phyloP scores from a whole-genome alignment of 2,329 filamentous ascomycete species.

The Teratosphaeria pseudoeucalypti region DNA sequence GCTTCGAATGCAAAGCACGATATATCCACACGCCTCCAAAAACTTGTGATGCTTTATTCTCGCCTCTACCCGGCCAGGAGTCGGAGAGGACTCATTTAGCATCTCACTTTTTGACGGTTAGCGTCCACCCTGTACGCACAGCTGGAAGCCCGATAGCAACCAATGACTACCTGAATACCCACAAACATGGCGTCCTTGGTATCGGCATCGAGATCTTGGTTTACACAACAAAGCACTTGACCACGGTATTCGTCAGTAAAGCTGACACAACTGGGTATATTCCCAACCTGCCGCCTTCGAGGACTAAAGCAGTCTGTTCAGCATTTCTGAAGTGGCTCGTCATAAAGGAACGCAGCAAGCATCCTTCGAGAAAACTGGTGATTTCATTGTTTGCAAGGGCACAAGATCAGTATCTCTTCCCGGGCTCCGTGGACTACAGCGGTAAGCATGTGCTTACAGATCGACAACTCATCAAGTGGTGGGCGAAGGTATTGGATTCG shows the following conservation, averaged over 20 bases:
- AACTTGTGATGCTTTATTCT: constrained; percentile 64
- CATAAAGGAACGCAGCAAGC: constrained; percentile 45
- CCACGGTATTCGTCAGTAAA: constrained; percentile 89
- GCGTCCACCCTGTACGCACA: constrained; percentile 22
- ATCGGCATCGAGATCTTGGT: constrained; percentile 81
- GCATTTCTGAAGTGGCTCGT: constrained; percentile 70
- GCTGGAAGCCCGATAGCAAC: neutral
- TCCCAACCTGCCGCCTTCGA: constrained; percentile 52
- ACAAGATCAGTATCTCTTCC: constrained; percentile 90
- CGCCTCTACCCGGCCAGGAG: constrained; percentile 59
- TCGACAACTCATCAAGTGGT: constrained; percentile 84
- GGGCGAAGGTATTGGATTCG: constrained; percentile 78
- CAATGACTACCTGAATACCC: constrained; percentile 8
- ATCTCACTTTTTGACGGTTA: constrained; percentile 62
- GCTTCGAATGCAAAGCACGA: constrained; percentile 57
- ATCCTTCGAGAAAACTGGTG: constrained; percentile 41
- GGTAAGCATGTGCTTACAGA: constrained; percentile 90
- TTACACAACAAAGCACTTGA: constrained; percentile 68
- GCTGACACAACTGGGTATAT: constrained; percentile 92
- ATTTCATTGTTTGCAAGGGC: constrained; percentile 86
- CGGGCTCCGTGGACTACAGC: constrained; percentile 73
- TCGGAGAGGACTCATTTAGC: constrained; percentile 76
- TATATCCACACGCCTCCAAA: constrained; percentile 81
- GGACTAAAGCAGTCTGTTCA: constrained; percentile 60
- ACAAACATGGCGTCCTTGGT: constrained; percentile 48